Evolutionary conservation across 2,329 filamentous ascomycete genomes (phyloP), one percentile per base, ranked within the genome.

Genomic region (Tolypocladium album): DNA sequence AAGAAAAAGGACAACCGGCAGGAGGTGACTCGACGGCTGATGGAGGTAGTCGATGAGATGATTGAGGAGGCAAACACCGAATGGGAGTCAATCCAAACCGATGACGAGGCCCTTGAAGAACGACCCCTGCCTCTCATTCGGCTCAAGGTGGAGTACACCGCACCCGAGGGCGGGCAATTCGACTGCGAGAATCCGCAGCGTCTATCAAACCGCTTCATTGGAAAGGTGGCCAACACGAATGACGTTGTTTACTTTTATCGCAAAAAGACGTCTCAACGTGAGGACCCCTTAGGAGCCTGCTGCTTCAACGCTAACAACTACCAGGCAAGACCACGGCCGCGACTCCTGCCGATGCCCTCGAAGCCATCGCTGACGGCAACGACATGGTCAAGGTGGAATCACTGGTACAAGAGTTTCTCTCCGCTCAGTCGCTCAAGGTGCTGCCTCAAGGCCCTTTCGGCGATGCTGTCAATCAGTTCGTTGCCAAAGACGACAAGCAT

Each of bases 101-200:
- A 83, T 1, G 79, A 79, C 2, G 80, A 84, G 6, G 83, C 85
- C 1, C 69, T 79, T 3, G 82, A 87, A 59, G 80, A 79, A 43
- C 75, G 84, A 1, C 93, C 93, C 0, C 76, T 94, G 40, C 94
- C 94, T 0, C 80, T 99, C 1, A 87, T 99, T 45, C 86, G 94
- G 24, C 82, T 99, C 20, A 91, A 92, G 62, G 92, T 99, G 0
- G 94, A 99, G 68, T 94, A 91, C 65, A 89, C 90, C 0, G 86
- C 92, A 0, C 88, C 88, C 0, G 90, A 95, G 53, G 92, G 91
- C 4, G 89, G 91, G 17, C 84, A 86, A 42, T 99, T 91, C 68
- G 90, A 97, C 65, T 88, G 89, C 64, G 94, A 97, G 71, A 99
- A 99, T 62, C 92, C 94, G 0, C 94, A 97, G 71, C 86, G 94